Evolutionary conservation across 2,329 filamentous ascomycete genomes (phyloP).

Genomic region (Colletotrichum sp.): DNA sequence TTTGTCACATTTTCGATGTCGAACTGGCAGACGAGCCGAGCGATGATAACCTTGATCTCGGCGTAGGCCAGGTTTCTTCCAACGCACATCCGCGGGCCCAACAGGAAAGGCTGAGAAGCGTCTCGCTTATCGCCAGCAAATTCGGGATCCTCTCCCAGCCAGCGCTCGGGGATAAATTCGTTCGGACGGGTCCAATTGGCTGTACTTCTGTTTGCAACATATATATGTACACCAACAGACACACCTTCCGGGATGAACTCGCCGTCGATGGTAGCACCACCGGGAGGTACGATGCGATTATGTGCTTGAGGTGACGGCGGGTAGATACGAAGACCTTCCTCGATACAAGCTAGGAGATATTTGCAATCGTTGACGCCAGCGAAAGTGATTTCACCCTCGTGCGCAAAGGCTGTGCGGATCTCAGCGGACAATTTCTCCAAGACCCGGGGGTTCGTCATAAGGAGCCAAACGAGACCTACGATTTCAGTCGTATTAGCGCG

Average conservation of each 20-base stretch:
- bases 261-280: constrained; percentile 19
- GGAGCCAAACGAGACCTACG: constrained; percentile 25
- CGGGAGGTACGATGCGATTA: not conserved
- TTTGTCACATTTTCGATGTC: constrained; percentile 42
- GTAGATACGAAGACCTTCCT: constrained; percentile 27
- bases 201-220: not conserved
- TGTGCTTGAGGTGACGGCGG: constrained; percentile 21
- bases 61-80: constrained; percentile 52
- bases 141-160: constrained; percentile 18
- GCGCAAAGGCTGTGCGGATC: not conserved
- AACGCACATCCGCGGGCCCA: constrained; percentile 53
- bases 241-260: constrained; percentile 33
- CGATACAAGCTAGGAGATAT: constrained; percentile 29
- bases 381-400: constrained; percentile 16
- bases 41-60: constrained; percentile 52
- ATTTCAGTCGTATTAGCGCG: not conserved
- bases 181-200: constrained; percentile 46
- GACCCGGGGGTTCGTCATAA: constrained; percentile 31
- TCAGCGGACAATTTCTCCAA: constrained; percentile 38
- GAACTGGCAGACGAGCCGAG: constrained; percentile 49
- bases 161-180: constrained; percentile 53
- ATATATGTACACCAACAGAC: constrained; percentile 32
- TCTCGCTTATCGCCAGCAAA: constrained; percentile 38
- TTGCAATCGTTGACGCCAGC: constrained; percentile 10
- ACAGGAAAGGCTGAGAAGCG: constrained; percentile 50